These are phyloP conservation scores for Salix viminalis DNA, from an alignment of 345 rosid species.

Conservation along the genomic window DNA sequence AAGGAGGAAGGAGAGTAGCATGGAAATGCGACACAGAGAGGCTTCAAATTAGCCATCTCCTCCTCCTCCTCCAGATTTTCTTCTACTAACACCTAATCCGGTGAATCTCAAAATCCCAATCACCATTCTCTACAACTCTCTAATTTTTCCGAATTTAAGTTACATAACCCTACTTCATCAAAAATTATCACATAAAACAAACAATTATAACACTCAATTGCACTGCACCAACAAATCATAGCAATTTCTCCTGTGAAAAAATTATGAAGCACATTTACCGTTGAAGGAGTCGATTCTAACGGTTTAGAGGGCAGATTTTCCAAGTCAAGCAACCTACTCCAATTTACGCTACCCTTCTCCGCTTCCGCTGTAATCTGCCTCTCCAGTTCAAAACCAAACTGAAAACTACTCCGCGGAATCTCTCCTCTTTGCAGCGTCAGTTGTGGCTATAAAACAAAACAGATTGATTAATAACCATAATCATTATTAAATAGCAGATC, in stretches of 20 bases:
- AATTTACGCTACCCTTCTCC: conserved; percentile 64
- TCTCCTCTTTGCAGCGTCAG: conserved; percentile 54
- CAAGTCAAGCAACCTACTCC: conserved; percentile 62
- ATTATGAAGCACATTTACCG: conserved; percentile 29
- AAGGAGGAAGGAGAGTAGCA: background rate
- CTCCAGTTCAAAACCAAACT: conserved; percentile 73
- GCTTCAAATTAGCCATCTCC: background rate
- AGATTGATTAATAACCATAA: background rate
- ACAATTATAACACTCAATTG: background rate
- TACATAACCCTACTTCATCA: background rate
- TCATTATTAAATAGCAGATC: background rate
- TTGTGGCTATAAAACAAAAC: conserved; percentile 52
- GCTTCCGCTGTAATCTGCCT: conserved; percentile 63
- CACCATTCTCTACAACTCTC: background rate
- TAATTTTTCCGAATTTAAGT: background rate
- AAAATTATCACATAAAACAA: background rate
- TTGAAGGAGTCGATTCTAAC: conserved; percentile 40
- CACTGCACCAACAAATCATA: background rate
- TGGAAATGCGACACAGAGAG: background rate
- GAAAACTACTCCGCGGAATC: conserved; percentile 69
- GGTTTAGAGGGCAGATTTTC: conserved; percentile 56
- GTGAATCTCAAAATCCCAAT: background rate
- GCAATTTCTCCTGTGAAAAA: background rate
- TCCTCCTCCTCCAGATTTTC: background rate
- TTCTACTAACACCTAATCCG: background rate